phyloP scores from a whole-genome alignment of 1,284 basidiomycete species.

The Mycena citricolor region DNA sequence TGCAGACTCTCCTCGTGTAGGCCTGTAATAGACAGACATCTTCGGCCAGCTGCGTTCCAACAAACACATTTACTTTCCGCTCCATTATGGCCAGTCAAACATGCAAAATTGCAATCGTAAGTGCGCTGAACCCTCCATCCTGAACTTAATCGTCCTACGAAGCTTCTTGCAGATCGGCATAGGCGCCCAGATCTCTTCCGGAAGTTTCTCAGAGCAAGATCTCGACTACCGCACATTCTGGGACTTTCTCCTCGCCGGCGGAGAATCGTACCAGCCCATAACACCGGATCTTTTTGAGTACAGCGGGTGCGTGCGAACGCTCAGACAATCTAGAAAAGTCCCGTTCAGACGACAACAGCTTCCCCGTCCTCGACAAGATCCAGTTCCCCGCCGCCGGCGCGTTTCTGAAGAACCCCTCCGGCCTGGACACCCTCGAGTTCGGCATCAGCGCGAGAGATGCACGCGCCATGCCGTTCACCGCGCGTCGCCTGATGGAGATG shows the following conservation, averaged over 20 bases:
- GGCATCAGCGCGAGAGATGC: slow-evolving; percentile 11
- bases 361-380: background rate
- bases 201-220: slow-evolving; percentile 9
- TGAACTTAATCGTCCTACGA: no score
- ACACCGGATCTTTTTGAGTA: background rate
- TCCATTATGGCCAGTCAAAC: no score
- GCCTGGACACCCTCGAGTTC: slow-evolving; percentile 9
- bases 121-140: no score
- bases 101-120: no score
- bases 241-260: slow-evolving; percentile 11
- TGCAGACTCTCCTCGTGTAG: no score
- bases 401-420: background rate
- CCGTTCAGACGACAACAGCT: background rate
- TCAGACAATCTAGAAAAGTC: background rate
- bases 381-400: background rate
- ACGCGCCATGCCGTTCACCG: slow-evolving; percentile 8
- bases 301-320: background rate
- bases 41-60: no score
- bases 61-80: no score
- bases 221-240: slow-evolving; percentile 15
- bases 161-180: slow-evolving; percentile 15
- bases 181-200: slow-evolving; percentile 13
- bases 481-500: slow-evolving; percentile 11
- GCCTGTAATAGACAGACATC: no score
- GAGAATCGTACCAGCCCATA: slow-evolving; percentile 9